phyloP scores from a whole-genome alignment of 805 yeast genomes.

The Kodamaea fukazawae region DNA sequence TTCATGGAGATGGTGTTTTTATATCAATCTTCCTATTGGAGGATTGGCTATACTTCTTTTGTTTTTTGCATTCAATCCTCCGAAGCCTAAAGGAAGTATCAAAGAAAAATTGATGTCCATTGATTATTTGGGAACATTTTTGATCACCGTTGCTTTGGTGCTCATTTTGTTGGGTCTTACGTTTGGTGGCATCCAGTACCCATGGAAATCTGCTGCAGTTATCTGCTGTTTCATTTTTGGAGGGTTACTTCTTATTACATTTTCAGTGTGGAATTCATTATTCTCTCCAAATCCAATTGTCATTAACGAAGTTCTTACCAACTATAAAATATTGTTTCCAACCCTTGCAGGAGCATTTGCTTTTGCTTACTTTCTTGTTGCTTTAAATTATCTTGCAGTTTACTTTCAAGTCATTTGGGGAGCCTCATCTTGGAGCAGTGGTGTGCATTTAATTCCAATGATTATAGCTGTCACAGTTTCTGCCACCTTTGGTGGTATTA shows the following conservation, averaged over 20 bases:
- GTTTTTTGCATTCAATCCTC: slow-evolving; percentile 20
- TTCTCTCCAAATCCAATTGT: slow-evolving; percentile 19
- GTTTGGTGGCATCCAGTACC: slow-evolving; percentile 19
- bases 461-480: slow-evolving; percentile 31
- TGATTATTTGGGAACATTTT: slow-evolving; percentile 21
- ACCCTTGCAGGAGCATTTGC: slow-evolving; percentile 14
- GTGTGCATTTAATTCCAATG: slow-evolving; percentile 44
- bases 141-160: slow-evolving; percentile 20
- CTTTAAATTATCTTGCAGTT: slow-evolving; percentile 33
- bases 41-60: slow-evolving; percentile 20
- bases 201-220: slow-evolving; percentile 24
- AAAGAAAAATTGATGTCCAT: slow-evolving; percentile 16
- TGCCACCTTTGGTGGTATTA: slow-evolving; percentile 27
- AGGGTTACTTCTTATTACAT: slow-evolving; percentile 16
- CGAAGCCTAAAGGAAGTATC: slow-evolving; percentile 12
- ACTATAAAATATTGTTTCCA: slow-evolving; percentile 15
- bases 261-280: slow-evolving; percentile 18
- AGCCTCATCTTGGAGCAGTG: slow-evolving; percentile 43
- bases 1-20: slow-evolving; percentile 29
- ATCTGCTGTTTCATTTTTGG: slow-evolving; percentile 23
- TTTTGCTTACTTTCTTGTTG: slow-evolving; percentile 19
- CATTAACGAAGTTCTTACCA: slow-evolving; percentile 15
- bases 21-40: slow-evolving; percentile 26
- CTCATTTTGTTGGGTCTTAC: slow-evolving; percentile 23
- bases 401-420: slow-evolving; percentile 50